These are phyloP conservation scores for Silene noctiflora DNA, from an alignment of 179 eudicot genomes.

Conservation along the genomic window DNA sequence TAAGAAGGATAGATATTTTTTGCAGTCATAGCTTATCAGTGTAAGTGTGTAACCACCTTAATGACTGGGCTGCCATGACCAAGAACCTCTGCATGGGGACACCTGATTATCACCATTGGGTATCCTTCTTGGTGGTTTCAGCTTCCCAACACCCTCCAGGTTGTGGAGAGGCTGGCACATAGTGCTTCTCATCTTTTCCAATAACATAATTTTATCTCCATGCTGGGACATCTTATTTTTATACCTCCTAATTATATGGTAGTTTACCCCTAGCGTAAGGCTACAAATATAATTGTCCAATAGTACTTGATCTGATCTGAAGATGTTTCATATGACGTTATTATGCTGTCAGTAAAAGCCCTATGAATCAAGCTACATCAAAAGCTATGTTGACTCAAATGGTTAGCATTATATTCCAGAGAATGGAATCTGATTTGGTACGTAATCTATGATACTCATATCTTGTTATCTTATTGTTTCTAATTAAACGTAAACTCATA, in stretches of 20 bases:
- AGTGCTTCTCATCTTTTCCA: not conserved
- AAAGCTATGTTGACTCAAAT: slow-evolving; percentile 98
- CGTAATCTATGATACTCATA: slow-evolving; percentile 10
- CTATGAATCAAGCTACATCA: slow-evolving; percentile 89
- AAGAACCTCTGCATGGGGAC: not conserved
- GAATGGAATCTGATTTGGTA: slow-evolving; percentile 95
- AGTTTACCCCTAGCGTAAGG: not conserved
- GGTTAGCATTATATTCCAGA: slow-evolving; percentile 86
- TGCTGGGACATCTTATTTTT: not conserved
- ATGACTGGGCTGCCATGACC: not conserved
- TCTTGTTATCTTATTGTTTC: slow-evolving; percentile 4
- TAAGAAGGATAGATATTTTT: slow-evolving; percentile 2
- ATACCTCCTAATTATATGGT: slow-evolving; percentile 5
- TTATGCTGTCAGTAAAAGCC: slow-evolving; percentile 74
- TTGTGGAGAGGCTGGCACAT: not conserved
- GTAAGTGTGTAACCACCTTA: not conserved
- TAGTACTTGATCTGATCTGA: not conserved
- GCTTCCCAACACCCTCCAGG: not conserved
- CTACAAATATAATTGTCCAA: slow-evolving; percentile 6
- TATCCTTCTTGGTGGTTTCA: slow-evolving; percentile 5
- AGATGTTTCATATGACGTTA: slow-evolving; percentile 14
- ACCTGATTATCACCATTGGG: not conserved
- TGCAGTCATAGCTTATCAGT: slow-evolving; percentile 2
- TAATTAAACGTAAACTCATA: not conserved
- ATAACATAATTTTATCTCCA: not conserved